These are phyloP conservation scores for Epipyxis sp. DNA, from an alignment of 108 stramenopile genomes.

Conservation along the genomic window DNA sequence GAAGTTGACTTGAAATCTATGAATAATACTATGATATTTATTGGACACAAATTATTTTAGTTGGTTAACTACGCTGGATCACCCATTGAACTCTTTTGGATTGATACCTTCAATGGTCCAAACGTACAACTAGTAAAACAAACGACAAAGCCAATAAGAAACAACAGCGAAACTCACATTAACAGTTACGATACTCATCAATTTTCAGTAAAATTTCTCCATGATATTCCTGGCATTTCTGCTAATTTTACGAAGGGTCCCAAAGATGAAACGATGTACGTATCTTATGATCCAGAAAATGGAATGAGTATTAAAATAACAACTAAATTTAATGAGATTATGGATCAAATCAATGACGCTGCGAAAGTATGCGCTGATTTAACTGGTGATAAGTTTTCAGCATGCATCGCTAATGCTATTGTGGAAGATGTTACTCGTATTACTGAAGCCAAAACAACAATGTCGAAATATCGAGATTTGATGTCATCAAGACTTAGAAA, in stretches of 20 bases:
- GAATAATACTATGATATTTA: too few relatives aligned
- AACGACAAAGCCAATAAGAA: background rate
- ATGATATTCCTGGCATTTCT: background rate
- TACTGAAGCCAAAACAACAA: background rate
- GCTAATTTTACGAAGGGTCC: constrained; percentile 10
- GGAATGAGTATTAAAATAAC: background rate
- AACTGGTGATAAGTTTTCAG: background rate
- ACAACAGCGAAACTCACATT: background rate
- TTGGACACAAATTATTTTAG: too few relatives aligned
- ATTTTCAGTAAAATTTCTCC: background rate
- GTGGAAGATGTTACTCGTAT: background rate
- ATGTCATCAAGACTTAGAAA: constrained; percentile 10
- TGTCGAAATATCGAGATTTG: background rate
- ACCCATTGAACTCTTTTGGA: constrained; percentile 29
- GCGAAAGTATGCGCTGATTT: background rate
- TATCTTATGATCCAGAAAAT: background rate
- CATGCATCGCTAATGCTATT: background rate
- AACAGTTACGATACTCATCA: background rate
- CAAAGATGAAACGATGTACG: background rate
- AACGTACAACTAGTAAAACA: constrained; percentile 2
- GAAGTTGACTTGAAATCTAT: too few relatives aligned
- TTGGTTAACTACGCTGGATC: constrained; percentile 9
- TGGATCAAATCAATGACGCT: background rate
- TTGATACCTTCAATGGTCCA: background rate
- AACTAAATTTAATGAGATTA: background rate